These are phyloP conservation scores for Desmodesmus armatus DNA, from an alignment of 139 green algal genomes.

Conservation along the genomic window DNA sequence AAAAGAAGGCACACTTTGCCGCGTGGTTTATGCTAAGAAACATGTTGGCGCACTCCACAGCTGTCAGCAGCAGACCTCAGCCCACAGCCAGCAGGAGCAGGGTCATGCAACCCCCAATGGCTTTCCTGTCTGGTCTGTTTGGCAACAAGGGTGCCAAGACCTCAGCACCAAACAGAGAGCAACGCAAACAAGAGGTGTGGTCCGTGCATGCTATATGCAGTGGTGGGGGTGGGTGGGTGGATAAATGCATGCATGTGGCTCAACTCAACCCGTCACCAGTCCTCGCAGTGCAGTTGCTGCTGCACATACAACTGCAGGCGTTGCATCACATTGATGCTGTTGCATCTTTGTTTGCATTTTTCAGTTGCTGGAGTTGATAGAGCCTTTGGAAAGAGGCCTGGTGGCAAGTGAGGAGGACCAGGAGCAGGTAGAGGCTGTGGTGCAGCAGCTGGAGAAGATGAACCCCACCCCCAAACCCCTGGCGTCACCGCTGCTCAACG, in stretches of 20 bases:
- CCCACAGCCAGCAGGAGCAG: not conserved
- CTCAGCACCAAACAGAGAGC: not conserved
- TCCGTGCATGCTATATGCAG: not conserved
- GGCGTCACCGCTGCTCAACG: slow-evolving; percentile 67
- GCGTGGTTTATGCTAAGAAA: too few species aligned
- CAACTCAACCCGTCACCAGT: not conserved
- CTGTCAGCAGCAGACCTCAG: not conserved
- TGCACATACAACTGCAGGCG: not conserved
- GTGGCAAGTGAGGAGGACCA: slow-evolving; percentile 63
- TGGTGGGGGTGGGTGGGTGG: too few species aligned
- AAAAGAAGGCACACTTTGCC: too few species aligned
- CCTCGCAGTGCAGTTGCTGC: too few species aligned
- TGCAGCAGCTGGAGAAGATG: slow-evolving; percentile 68
- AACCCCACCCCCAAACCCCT: slow-evolving; percentile 82
- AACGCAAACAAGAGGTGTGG: slow-evolving; percentile 31
- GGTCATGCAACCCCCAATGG: slow-evolving; percentile 24
- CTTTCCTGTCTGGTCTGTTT: slow-evolving; percentile 4
- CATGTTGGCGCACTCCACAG: not conserved
- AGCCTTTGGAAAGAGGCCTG: slow-evolving; percentile 65
- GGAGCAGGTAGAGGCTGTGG: slow-evolving; percentile 58
- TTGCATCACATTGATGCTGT: not conserved
- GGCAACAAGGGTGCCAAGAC: not conserved
- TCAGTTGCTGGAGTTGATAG: slow-evolving; percentile 73
- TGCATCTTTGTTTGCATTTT: not conserved
- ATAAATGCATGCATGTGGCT: not conserved